A percentile compares a stretch with the other conserved stretches of the same genome.
Evolutionary conservation across 306 rosid genomes (phyloP).

Genomic region (Calophaca sinica): DNA sequence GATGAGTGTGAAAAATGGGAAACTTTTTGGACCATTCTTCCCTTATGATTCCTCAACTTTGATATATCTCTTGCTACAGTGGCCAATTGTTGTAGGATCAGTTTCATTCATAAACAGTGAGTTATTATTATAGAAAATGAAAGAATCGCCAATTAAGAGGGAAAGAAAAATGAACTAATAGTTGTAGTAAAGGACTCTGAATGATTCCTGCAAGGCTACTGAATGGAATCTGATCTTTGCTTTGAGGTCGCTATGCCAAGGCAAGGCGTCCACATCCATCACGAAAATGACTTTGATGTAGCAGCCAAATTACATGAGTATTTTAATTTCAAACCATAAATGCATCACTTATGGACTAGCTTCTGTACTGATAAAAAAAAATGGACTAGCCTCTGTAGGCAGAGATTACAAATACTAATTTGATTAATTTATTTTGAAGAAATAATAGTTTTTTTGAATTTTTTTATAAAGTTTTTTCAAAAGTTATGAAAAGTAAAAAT

Average conservation of each 20-base stretch:
- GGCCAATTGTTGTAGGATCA: slow-evolving; percentile 11
- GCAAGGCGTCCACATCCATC: slow-evolving; percentile 5
- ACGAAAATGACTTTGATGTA: slow-evolving; percentile 25
- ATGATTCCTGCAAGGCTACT: too few species aligned
- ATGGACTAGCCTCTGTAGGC: too few species aligned
- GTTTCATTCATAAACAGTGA: slow-evolving; percentile 31
- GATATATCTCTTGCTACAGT: background rate
- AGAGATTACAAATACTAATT: too few species aligned
- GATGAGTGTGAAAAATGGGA: slow-evolving; percentile 43
- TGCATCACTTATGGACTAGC: too few species aligned
- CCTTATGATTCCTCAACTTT: background rate
- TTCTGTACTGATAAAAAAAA: too few species aligned
- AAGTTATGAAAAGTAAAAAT: too few species aligned
- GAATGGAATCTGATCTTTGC: slow-evolving; percentile 22
- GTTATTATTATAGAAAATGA: slow-evolving; percentile 26
- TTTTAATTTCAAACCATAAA: background rate
- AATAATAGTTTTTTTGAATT: too few species aligned
- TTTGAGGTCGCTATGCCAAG: background rate
- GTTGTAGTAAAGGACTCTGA: background rate
- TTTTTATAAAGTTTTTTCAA: too few species aligned
- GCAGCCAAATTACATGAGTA: background rate
- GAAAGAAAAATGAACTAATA: background rate
- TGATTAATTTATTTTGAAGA: too few species aligned
- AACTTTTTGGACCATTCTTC: slow-evolving; percentile 10
- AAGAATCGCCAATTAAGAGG: slow-evolving; percentile 25